Base-by-base conservation (phyloP, 2,329 filamentous ascomycete genomes). In the Metarhizium rileyi region DNA sequence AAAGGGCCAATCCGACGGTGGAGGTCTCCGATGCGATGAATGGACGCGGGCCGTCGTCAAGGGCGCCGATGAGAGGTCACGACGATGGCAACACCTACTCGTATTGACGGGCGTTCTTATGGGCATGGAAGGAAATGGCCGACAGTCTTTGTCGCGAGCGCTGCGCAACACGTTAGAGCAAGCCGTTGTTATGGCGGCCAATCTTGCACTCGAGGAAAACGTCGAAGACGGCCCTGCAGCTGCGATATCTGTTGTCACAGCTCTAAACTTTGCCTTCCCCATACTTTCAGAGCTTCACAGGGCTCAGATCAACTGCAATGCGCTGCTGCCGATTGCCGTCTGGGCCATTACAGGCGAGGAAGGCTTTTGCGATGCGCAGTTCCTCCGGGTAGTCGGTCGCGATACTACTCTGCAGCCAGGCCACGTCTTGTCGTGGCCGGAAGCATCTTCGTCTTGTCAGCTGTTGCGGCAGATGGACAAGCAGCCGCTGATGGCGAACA, bases 81-180 rank as follows among this genome's bases (percentile, higher is more conserved):
- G 74, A 25, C 73, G 87, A 60, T 95, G 89, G 89, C 84, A 89
- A 64, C 90, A 95, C 65, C 67, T 90, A 27, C 72, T 95, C n/a
- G 77, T 90, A 5, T 76, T 95, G 8, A 83, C 83, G 0, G 90
- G 89, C 3, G 71, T 95, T 22, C 67, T 95, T 51, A 77, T 91
- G 61, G 89, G 87, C 8, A 84, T 90, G 61, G 84, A 86, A 56
- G 72, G 76, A 16, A 74, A 79, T 52, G 77, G 83, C 38, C 70
- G 81, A 43, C 75, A 77, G 51, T 78, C 80, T n/a, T 66, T 90
- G n/a, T 79, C 83, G 5, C 68, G 72, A 28, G 66, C 74, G 46
- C 73, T 91, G 63, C 76, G 83, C 43, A 76, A 71, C 30, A 87
- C 80, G 40, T 71, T 95, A 0, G 86, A 91, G 61, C 73, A 75